Percentiles rank a stretch among this genome's conserved stretches.
These are phyloP conservation scores for Suillus cothurnatus DNA, from an alignment of 768 basidiomycete species.

Conservation along the genomic window DNA sequence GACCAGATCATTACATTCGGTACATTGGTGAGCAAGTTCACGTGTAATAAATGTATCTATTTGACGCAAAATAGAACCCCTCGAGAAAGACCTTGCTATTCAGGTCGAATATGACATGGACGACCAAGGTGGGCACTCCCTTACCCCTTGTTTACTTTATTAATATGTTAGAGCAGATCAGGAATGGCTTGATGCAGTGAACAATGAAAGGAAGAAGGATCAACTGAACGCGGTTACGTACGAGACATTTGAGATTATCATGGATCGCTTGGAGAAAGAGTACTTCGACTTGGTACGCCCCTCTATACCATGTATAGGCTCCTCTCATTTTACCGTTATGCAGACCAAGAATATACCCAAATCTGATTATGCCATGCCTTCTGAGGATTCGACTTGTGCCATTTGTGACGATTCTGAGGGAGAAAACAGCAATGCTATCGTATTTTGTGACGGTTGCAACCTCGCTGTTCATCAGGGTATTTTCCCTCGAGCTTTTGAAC, in stretches of 20 bases:
- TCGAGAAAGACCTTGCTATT: slow-evolving; percentile 87
- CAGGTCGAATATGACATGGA: slow-evolving; percentile 99
- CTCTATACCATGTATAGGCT: slow-evolving; percentile 7
- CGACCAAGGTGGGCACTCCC: slow-evolving; percentile 74
- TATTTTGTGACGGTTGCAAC: slow-evolving; percentile 99
- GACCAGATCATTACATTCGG: slow-evolving; percentile 87
- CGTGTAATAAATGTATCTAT: neutral
- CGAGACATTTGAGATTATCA: slow-evolving; percentile 93
- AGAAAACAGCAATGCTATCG: slow-evolving; percentile 98
- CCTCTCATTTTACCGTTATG: slow-evolving; percentile 5
- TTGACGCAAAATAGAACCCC: slow-evolving; percentile 61
- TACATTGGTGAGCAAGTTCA: slow-evolving; percentile 68
- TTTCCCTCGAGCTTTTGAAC: slow-evolving; percentile 16
- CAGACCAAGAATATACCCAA: slow-evolving; percentile 95
- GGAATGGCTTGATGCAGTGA: slow-evolving; percentile 90
- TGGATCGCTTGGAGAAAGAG: slow-evolving; percentile 98
- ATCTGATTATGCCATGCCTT: slow-evolving; percentile 81
- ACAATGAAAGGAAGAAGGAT: slow-evolving; percentile 78
- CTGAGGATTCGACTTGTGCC: slow-evolving; percentile 94
- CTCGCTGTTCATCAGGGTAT: slow-evolving; percentile 98
- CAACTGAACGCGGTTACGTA: slow-evolving; percentile 70
- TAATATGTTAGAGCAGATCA: slow-evolving; percentile 57
- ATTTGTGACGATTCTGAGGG: slow-evolving; percentile 99
- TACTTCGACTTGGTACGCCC: slow-evolving; percentile 90
- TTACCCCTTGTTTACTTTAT: slow-evolving; percentile 7